Percentiles rank a stretch among this genome's conserved stretches.
These are phyloP conservation scores for Termitomyces sp. DNA, from an alignment of 768 basidiomycete species.

Conservation along the genomic window DNA sequence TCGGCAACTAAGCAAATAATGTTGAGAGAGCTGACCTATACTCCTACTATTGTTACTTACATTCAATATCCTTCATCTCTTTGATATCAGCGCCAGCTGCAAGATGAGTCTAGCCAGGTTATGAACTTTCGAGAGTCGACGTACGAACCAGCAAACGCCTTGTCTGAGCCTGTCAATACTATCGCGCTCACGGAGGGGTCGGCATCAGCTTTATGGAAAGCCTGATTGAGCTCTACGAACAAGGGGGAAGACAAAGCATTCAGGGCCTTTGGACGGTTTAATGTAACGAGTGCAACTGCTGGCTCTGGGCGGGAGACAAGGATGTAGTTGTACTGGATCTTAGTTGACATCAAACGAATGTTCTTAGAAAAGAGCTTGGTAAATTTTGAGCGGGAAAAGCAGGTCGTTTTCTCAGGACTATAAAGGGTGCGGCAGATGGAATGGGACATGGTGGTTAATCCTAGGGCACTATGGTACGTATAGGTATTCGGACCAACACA, in stretches of 20 bases:
- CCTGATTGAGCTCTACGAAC: constrained; percentile 78
- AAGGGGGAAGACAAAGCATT: constrained; percentile 85
- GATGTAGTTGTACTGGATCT: constrained; percentile 56
- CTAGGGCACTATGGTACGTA: background rate
- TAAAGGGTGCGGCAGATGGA: constrained; percentile 18
- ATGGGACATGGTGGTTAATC: constrained; percentile 20
- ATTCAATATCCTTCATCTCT: constrained; percentile 97
- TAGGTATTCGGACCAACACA: background rate
- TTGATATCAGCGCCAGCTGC: constrained; percentile 97
- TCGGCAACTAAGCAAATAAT: constrained; percentile 58
- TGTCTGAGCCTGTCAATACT: constrained; percentile 89
- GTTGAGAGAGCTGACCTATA: background rate
- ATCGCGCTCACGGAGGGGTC: constrained; percentile 78
- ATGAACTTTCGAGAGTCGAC: background rate
- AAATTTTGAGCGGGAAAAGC: constrained; percentile 9
- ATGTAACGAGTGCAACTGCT: constrained; percentile 73
- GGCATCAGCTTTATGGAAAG: constrained; percentile 64
- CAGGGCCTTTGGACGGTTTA: constrained; percentile 87
- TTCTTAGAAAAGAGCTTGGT: constrained; percentile 12
- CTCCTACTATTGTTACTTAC: constrained; percentile 38
- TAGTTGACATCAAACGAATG: constrained; percentile 47
- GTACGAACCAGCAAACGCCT: constrained; percentile 85
- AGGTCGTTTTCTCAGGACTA: constrained; percentile 15
- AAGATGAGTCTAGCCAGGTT: constrained; percentile 1
- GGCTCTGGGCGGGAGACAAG: constrained; percentile 66